phyloP scores from a whole-genome alignment of 305 asterid species.

The Coffea humblotiana region DNA sequence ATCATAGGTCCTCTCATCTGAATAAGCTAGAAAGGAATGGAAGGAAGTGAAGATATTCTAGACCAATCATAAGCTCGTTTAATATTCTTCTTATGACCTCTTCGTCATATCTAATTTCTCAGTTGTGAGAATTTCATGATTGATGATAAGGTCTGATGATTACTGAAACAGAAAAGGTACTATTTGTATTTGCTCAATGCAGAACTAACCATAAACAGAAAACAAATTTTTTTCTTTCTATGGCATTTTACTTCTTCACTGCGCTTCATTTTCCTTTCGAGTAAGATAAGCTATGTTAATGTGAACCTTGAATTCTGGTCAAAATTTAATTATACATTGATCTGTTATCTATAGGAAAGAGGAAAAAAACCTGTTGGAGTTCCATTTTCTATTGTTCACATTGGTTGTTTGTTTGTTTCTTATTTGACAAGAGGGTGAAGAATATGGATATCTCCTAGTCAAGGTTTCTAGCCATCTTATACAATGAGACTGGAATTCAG shows the following conservation, averaged over 20 bases:
- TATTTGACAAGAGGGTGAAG: not conserved
- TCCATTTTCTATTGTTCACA: not conserved
- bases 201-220: not conserved
- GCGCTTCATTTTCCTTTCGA: not conserved
- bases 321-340: not conserved
- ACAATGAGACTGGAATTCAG: not conserved
- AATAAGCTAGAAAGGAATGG: not conserved
- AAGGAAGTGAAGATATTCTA: slow-evolving; percentile 5
- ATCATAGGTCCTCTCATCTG: not conserved
- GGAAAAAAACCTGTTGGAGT: not conserved
- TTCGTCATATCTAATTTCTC: too few relatives aligned
- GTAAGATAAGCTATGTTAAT: not conserved
- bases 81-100: not conserved
- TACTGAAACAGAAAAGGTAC: not conserved
- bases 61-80: not conserved
- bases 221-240: not conserved
- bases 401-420: not conserved
- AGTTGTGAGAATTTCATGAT: not conserved
- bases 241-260: not conserved
- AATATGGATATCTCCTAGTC: not conserved
- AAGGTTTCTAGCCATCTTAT: not conserved
- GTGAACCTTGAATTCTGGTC: not conserved
- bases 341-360: not conserved
- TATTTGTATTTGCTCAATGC: not conserved
- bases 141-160: not conserved